phyloP scores from a whole-genome alignment of 176 grass and related monocot genomes.

The Metroxylon sagu region DNA sequence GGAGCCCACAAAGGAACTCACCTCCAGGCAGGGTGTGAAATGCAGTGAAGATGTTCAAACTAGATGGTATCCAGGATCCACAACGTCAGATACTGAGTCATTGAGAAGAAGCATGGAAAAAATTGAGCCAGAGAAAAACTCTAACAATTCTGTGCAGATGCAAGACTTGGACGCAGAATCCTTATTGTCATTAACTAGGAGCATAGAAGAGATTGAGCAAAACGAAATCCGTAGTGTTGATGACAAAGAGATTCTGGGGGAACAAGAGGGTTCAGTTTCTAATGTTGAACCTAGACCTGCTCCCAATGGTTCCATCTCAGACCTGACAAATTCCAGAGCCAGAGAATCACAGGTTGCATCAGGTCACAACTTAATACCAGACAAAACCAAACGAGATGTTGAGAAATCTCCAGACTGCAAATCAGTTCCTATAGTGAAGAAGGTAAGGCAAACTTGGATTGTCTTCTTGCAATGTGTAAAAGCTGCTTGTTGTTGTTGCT shows the following conservation, averaged over 20 bases:
- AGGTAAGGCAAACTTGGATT: neutral
- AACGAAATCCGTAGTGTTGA: constrained; percentile 3
- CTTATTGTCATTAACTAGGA: neutral
- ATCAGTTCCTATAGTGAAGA: constrained; percentile 5
- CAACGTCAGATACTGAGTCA: constrained; percentile 20
- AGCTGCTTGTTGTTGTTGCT: no score
- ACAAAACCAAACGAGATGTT: neutral
- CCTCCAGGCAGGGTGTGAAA: constrained; percentile 23
- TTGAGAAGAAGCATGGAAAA: constrained; percentile 23
- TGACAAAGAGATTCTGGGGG: neutral
- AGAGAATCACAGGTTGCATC: neutral
- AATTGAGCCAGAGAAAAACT: constrained; percentile 17
- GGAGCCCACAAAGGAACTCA: constrained; percentile 19
- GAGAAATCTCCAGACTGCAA: constrained; percentile 4
- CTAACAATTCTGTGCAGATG: neutral
- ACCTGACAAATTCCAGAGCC: neutral
- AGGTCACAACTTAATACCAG: neutral
- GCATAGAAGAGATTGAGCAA: neutral
- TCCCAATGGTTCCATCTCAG: neutral
- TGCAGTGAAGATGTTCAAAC: constrained; percentile 23
- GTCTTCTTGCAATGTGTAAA: constrained; percentile 1
- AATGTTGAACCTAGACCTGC: neutral
- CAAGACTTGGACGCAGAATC: neutral
- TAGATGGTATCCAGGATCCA: constrained; percentile 15
- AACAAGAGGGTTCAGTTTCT: neutral